These are phyloP conservation scores for Tetraselmis striata DNA, from an alignment of 139 green algal genomes.

Conservation along the genomic window DNA sequence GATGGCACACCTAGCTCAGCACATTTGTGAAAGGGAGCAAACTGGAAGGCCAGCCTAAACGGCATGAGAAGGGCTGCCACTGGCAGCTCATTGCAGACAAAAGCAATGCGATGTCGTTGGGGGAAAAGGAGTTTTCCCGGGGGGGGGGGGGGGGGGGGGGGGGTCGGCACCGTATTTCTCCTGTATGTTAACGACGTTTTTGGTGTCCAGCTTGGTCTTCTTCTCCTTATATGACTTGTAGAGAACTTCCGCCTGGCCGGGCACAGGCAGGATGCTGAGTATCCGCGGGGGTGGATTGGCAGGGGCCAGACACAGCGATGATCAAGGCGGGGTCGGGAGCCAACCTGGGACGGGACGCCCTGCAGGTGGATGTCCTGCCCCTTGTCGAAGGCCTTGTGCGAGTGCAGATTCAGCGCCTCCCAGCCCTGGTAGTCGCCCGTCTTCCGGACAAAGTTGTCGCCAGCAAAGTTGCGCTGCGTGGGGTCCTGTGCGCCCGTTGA, in stretches of 20 bases:
- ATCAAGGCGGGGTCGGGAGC: too few relatives aligned
- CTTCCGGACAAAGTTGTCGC: slow-evolving; percentile 89
- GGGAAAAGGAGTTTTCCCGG: too few relatives aligned
- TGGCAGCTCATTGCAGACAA: too few relatives aligned
- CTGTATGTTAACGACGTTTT: slow-evolving; percentile 60
- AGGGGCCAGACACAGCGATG: not conserved
- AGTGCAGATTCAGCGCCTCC: slow-evolving; percentile 79
- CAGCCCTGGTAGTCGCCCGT: slow-evolving; percentile 73
- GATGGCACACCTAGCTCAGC: too few relatives aligned
- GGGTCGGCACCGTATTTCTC: slow-evolving; percentile 70
- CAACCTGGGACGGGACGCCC: not conserved
- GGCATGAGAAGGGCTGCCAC: too few relatives aligned
- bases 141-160: not conserved
- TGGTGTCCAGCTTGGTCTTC: slow-evolving; percentile 69
- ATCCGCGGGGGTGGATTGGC: not conserved
- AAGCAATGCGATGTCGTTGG: too few relatives aligned
- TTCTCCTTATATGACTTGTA: slow-evolving; percentile 85
- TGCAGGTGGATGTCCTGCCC: slow-evolving; percentile 79
- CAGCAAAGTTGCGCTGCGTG: slow-evolving; percentile 39
- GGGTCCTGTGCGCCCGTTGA: not conserved
- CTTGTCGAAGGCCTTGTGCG: slow-evolving; percentile 70
- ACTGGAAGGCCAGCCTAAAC: too few relatives aligned
- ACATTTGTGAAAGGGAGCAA: too few relatives aligned
- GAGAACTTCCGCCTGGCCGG: slow-evolving; percentile 83
- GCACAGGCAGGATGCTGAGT: slow-evolving; percentile 56